phyloP scores from a whole-genome alignment of 2,329 filamentous ascomycete species.

The Trichoderma atroviride region DNA sequence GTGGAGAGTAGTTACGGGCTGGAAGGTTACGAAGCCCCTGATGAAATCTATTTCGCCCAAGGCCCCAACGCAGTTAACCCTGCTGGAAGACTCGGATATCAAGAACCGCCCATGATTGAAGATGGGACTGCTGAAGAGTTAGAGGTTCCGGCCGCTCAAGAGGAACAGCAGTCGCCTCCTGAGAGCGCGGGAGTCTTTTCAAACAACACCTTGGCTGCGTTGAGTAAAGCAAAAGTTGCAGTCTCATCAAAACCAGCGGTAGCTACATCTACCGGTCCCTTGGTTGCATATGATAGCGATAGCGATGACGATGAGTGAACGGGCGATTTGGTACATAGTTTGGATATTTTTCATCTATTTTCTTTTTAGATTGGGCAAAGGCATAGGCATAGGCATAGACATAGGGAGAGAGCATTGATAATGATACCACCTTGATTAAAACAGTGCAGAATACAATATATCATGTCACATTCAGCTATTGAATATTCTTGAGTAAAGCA shows the following conservation, averaged over 20 bases:
- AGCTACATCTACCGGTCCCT: constrained; percentile 62
- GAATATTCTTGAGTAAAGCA: constrained; percentile 83
- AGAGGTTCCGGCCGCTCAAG: constrained; percentile 33
- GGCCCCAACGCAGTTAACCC: constrained; percentile 70
- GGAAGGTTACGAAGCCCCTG: constrained; percentile 89
- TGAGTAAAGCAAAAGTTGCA: constrained; percentile 62
- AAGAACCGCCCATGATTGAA: constrained; percentile 62
- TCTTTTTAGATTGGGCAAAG: constrained; percentile 30
- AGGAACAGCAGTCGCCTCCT: constrained; percentile 44
- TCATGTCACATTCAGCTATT: constrained; percentile 62
- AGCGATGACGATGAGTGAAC: constrained; percentile 74
- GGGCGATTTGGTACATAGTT: constrained; percentile 31
- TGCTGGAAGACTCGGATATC: constrained; percentile 58
- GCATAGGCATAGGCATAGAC: constrained; percentile 30
- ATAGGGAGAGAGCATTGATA: constrained; percentile 30
- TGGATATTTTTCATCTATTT: constrained; percentile 26
- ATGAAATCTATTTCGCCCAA: constrained; percentile 88
- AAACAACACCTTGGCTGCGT: constrained; percentile 75
- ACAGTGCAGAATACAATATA: not conserved
- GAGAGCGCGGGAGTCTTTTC: constrained; percentile 72
- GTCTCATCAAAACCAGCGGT: constrained; percentile 59
- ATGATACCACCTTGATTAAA: constrained; percentile 37
- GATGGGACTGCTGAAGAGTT: constrained; percentile 52
- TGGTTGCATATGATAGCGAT: constrained; percentile 90
- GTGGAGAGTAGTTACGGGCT: constrained; percentile 88